Conservation (phyloP, 345 rosid genomes). For the Mercurialis annua region DNA sequence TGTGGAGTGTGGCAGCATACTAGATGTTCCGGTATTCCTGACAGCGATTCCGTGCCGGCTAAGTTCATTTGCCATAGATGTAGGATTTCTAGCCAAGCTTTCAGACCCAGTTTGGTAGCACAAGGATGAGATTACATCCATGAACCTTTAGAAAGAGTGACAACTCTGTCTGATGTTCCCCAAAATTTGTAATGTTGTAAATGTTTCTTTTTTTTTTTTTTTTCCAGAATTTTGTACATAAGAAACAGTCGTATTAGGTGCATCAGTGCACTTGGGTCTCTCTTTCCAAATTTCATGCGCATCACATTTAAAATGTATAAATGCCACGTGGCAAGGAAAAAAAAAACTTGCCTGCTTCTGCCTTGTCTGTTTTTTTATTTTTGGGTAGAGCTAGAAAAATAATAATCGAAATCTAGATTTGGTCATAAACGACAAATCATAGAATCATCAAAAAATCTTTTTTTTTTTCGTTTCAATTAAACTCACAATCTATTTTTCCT, state of each 20-base stretch:
- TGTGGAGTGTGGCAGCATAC: conserved; percentile 79
- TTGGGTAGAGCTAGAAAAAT: too few species aligned
- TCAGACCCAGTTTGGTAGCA: conserved; percentile 10
- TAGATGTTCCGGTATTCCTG: conserved; percentile 55
- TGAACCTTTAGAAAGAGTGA: conserved; percentile 18
- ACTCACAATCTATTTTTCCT: too few species aligned
- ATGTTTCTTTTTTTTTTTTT: not conserved
- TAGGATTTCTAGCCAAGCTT: conserved; percentile 1
- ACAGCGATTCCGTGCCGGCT: conserved; percentile 46
- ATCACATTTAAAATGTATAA: too few species aligned
- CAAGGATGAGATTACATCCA: conserved; percentile 13
- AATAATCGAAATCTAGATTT: too few species aligned
- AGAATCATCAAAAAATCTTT: too few species aligned
- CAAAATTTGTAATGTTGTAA: conserved; percentile 18
- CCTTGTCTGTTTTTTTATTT: too few species aligned
- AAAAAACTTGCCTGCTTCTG: too few species aligned
- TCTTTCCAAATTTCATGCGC: conserved; percentile 1
- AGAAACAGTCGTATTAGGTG: conserved; percentile 14
- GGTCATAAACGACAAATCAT: too few species aligned
- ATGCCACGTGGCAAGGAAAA: too few species aligned
- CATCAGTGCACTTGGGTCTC: conserved; percentile 19
- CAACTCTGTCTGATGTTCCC: conserved; percentile 12
- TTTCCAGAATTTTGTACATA: conserved; percentile 27
- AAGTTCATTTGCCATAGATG: conserved; percentile 54
- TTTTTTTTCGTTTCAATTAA: too few species aligned